Evolutionary conservation across 2,329 filamentous ascomycete genomes (phyloP), one percentile per base, ranked within the genome.

Genomic region (Mycocentrospora acerina): DNA sequence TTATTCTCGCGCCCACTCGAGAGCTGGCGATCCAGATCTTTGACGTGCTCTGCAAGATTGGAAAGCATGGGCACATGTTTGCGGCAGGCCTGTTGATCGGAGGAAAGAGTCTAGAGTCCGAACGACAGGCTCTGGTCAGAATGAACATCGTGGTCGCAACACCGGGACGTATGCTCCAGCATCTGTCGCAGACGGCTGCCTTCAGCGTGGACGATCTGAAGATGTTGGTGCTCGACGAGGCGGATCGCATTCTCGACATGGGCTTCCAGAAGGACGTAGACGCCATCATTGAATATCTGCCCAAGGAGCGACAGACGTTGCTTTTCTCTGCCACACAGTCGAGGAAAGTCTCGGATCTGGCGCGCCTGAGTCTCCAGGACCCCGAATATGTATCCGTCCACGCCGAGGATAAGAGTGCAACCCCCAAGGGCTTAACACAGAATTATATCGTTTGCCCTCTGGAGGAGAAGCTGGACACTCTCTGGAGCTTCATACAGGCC

Each of bases 101-200:
- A 27, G 93, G 93, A 27, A 95, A 95, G 76, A 90, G 80, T 64
- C 63, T 96, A 57, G 84, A 87, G 60, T 90, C 96, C 60, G 85
- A 98, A 70, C 83, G 88, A 16, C 88, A 94, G 55, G 80, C 90
- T 24, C 65, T 98, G 44, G 81, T 82, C 3, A 81, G 89, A 49
- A 97, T 98, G 91, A 98, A 97, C 64, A 97, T 98, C 32, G 72
- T 98, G 17, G 89, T 98, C 8, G 95, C 90, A 60, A 98, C 93
- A 1, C 93, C 93, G 0, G 93, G 93, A 2, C 82, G 93, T 24
- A 95, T 98, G 78, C 72, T 97, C 54, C 93, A 98, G 69, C 93
- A 98, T 67, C 75, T 98, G 59, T 91, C 95, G 59, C 90, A 96
- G 72, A 97, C 91, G 0, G 88, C 89, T 1, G 83, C 85, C 13